Evolutionary conservation across 768 basidiomycete species (phyloP), one percentile per base, ranked within the genome.

Genomic region (Rhodosporidiobolus odoratus): DNA sequence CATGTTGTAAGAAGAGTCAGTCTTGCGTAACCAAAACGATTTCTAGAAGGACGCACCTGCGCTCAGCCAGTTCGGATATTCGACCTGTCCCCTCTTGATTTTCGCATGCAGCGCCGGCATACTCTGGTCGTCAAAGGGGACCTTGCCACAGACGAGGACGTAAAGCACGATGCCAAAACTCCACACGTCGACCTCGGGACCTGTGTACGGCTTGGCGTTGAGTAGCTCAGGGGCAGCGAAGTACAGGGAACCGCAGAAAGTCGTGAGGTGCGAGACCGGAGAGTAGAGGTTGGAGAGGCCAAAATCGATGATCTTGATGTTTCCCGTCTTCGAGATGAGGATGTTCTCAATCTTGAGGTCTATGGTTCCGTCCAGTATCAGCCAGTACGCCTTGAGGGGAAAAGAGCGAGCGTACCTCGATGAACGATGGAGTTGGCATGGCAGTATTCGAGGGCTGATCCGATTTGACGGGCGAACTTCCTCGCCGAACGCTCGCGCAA

Each of bases 261-360:
- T 99, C 32, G 90, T 86, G 2, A 99, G 86, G 78, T 93, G 91
- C 58, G 81, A 77, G 15, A 81, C 77, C 3, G 96, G 95, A 76
- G 95, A 87, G 79, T 88, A 98, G 19, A 99, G 84, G 81, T 98
- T 99, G 4, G 95, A 97, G 13, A 99, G 84, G 58, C 96, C 96
- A 80, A 98, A 99, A 81, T 99, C 95, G 79, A 98, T 99, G 72
- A 98, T 97, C 84, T 98, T 99, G 84, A 98, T 98, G 82, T 97
- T 98, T 17, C 96, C 96, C 0, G 91, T 91, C 74, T 96, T 92
- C 2, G 92, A 96, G 75, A 99, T 98, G 78, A 99, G 89, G 77
- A 99, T 99, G 82, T 97, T 98, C 81, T 99, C 95, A 78, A 99
- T 99, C 84, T 99, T 99, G 75, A 99, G 88, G 82, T 99, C 80